A percentile compares a stretch with the other conserved stretches of the same genome.
Evolutionary conservation across 2,329 filamentous ascomycete genomes (phyloP).

Genomic region (Epichloe gansuensis): DNA sequence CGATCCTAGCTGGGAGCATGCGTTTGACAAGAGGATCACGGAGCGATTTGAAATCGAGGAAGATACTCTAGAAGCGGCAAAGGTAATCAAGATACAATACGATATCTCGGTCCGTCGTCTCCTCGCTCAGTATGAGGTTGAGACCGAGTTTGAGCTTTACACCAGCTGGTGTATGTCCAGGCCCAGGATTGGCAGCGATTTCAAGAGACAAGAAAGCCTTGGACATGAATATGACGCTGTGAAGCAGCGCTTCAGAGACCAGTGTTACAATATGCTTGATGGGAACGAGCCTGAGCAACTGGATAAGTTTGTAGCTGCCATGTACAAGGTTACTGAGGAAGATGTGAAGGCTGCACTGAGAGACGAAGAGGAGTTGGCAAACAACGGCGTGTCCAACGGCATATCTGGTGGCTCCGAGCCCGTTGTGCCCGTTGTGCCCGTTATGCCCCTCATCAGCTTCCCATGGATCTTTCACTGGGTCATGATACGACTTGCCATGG

Average conservation of each 20-base stretch:
- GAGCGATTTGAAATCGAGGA: conserved; percentile 43
- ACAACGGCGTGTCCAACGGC: conserved; percentile 12
- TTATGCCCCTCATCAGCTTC: conserved; percentile 78
- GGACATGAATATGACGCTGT: conserved; percentile 53
- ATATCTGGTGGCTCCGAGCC: background rate
- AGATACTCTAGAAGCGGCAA: conserved; percentile 43
- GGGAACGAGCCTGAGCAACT: conserved; percentile 44
- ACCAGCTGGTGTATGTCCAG: conserved; percentile 71
- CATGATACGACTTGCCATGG: conserved; percentile 21
- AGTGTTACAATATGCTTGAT: conserved; percentile 54
- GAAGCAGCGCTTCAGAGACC: conserved; percentile 53
- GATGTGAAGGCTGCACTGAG: conserved; percentile 48
- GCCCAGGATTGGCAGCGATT: conserved; percentile 59
- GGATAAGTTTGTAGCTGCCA: conserved; percentile 65
- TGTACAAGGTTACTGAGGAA: conserved; percentile 71
- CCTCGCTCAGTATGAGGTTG: conserved; percentile 73
- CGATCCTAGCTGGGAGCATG: conserved; percentile 52
- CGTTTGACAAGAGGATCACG: conserved; percentile 68
- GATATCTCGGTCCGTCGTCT: conserved; percentile 64
- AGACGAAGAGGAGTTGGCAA: conserved; percentile 18
- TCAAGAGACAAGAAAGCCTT: conserved; percentile 78
- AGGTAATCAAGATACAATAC: conserved; percentile 60
- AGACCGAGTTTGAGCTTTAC: conserved; percentile 86
- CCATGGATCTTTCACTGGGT: conserved; percentile 79
- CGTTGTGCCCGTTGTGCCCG: conserved; percentile 25